Conservation (phyloP, 129 eudicot species). For the Erigeron canadensis region DNA sequence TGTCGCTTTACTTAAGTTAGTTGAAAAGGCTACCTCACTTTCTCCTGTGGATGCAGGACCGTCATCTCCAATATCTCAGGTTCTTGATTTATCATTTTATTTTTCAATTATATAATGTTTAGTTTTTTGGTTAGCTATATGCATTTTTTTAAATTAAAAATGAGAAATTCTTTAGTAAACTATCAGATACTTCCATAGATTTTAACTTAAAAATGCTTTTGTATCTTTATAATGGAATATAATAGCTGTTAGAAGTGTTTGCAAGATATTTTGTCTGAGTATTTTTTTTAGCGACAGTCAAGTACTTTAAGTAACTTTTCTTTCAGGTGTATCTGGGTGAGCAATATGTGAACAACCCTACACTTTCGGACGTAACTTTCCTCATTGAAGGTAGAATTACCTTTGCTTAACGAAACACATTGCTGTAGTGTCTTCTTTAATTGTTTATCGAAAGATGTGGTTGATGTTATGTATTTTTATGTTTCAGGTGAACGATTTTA, state of each 20-base stretch:
- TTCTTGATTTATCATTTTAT: constrained; percentile 1
- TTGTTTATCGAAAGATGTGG: neutral
- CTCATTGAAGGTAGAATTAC: constrained; percentile 66
- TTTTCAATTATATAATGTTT: neutral
- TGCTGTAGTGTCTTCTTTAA: neutral
- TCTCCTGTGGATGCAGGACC: constrained; percentile 86
- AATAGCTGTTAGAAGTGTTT: neutral
- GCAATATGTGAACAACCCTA: constrained; percentile 74
- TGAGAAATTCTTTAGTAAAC: too few relatives aligned
- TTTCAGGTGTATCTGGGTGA: constrained; percentile 82
- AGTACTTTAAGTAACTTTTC: constrained; percentile 1
- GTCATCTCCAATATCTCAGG: constrained; percentile 88
- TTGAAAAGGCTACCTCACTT: constrained; percentile 60
- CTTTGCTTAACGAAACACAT: neutral
- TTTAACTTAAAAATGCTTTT: neutral
- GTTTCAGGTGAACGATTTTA: constrained; percentile 72
- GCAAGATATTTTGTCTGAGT: constrained; percentile 13
- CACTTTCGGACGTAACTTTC: constrained; percentile 78
- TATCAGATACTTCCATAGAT: too few relatives aligned
- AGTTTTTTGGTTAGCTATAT: too few relatives aligned
- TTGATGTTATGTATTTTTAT: constrained; percentile 11
- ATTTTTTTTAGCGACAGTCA: neutral
- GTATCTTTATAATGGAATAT: neutral
- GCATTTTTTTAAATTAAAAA: too few relatives aligned
- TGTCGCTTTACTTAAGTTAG: constrained; percentile 70